Conservation (phyloP, 2,329 filamentous ascomycete genomes). For the Fusarium albidum region DNA sequence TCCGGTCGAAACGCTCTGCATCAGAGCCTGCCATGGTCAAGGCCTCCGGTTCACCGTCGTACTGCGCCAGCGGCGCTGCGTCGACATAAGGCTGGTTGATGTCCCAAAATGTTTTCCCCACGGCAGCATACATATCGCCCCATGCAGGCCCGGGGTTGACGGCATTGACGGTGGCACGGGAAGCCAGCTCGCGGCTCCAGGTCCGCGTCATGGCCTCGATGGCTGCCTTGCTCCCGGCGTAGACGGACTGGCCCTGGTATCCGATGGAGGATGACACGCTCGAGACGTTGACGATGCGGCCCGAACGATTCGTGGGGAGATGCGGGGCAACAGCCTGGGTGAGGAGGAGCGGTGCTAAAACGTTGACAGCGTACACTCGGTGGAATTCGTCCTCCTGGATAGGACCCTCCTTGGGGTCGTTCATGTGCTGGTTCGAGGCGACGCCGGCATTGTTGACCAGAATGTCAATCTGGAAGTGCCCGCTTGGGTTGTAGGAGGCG, state of each 20-base stretch:
- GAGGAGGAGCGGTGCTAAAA: constrained; percentile 80
- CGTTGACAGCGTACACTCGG: constrained; percentile 79
- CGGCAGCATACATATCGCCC: constrained; percentile 59
- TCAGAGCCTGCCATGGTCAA: constrained; percentile 42
- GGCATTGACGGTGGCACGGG: constrained; percentile 63
- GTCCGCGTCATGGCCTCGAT: constrained; percentile 67
- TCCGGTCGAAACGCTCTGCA: constrained; percentile 44
- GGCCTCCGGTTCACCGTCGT: constrained; percentile 44
- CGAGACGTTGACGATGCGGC: constrained; percentile 64
- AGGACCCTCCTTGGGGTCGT: constrained; percentile 58
- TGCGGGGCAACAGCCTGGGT: constrained; percentile 76
- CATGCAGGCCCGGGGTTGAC: constrained; percentile 66
- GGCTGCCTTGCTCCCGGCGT: constrained; percentile 66
- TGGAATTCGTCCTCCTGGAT: constrained; percentile 73
- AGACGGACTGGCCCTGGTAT: constrained; percentile 63
- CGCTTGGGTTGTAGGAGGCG: constrained; percentile 30
- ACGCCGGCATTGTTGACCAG: constrained; percentile 88
- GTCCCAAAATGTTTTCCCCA: constrained; percentile 46
- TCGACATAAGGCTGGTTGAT: constrained; percentile 51
- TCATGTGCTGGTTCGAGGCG: constrained; percentile 69
- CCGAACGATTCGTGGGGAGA: constrained; percentile 72
- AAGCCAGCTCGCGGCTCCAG: constrained; percentile 64
- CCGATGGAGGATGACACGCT: constrained; percentile 63
- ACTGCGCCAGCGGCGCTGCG: constrained; percentile 45
- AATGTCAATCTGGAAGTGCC: constrained; percentile 69